Conservation (phyloP, 495 filamentous ascomycete genomes). For the Amphirosellinia nigrospora region DNA sequence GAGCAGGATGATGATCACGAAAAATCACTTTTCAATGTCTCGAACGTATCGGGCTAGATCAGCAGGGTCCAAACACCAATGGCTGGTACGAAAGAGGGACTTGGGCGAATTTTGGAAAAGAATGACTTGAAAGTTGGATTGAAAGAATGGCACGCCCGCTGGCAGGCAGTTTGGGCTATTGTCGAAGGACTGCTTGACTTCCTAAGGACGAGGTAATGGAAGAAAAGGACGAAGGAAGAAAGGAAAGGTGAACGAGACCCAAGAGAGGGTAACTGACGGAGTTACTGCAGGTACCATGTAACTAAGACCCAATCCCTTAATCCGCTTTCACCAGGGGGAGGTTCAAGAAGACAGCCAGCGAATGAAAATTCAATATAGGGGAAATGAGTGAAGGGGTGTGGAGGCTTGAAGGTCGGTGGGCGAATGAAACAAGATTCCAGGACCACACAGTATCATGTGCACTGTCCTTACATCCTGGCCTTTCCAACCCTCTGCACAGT, state of each 20-base stretch:
- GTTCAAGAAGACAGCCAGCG: slow-evolving; percentile 27
- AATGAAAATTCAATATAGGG: slow-evolving; percentile 40
- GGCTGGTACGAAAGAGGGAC: slow-evolving; percentile 33
- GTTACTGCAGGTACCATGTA: slow-evolving; percentile 16
- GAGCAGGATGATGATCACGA: slow-evolving; percentile 25
- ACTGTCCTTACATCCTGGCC: slow-evolving; percentile 28
- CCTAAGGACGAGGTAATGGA: slow-evolving; percentile 32
- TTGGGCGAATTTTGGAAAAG: slow-evolving; percentile 36
- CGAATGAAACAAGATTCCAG: slow-evolving; percentile 32
- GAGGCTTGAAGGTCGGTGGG: slow-evolving; percentile 28
- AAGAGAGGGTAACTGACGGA: slow-evolving; percentile 34
- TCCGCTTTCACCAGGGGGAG: slow-evolving; percentile 14
- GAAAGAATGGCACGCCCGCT: slow-evolving; percentile 58
- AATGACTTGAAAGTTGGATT: slow-evolving; percentile 43
- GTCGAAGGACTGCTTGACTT: slow-evolving; percentile 37
- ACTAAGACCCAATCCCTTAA: slow-evolving; percentile 25
- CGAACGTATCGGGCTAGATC: not conserved
- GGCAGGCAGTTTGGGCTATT: slow-evolving; percentile 48
- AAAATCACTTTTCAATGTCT: slow-evolving; percentile 22
- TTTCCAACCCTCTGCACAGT: not conserved
- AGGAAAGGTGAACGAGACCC: slow-evolving; percentile 39
- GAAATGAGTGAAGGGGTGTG: slow-evolving; percentile 45
- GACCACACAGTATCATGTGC: slow-evolving; percentile 21
- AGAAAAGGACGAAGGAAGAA: slow-evolving; percentile 44
- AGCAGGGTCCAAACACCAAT: slow-evolving; percentile 16